Evolutionary conservation across 768 basidiomycete species (phyloP), one percentile per base, ranked within the genome.

Genomic region (Clitopilus hobsonii): DNA sequence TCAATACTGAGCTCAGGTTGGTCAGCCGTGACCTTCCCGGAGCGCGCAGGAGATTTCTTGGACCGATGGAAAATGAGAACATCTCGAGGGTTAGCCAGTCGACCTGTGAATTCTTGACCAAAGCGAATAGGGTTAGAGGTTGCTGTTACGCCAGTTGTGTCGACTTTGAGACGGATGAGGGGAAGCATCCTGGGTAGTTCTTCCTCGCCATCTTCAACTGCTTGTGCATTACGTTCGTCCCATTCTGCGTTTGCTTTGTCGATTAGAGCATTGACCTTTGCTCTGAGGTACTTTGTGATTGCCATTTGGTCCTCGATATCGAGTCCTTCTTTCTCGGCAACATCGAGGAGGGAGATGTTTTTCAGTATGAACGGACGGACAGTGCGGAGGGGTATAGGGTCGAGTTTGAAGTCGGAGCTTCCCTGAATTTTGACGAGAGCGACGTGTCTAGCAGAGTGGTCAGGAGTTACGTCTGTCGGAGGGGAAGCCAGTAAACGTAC

Each of bases 51-150:
- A 5, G 6, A 16, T 62, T 86, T 86, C 70, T 91, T 93, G 38
- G 88, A 78, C 20, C 92, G 86, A 67, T 93, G 87, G 72, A 97
- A 98, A 29, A 91, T 82, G 25, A 99, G 82, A 22, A 97, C 82
- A 66, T 98, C 96, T 24, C 93, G 82, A 14, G 97, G 96, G 66
- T 99, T 99, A 10, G 97, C 97, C 29, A 98, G 81, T 20, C 81
- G 81, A 1, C 91, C 92, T 60, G 86, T 82, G 69, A 98, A 98
- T 67, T 96, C 91, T 67, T 96, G 94, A 1, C 97, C 96, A 67
- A 99, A 97, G 8, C 97, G 88, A 51, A 96, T 88, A 22, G 96
- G 95, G 67, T 99, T 99, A 53, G 90, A 93, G 73, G 93, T 93
- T 62, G 92, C 90, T 54, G 84, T 85, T 6, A 94, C 89, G 38